A percentile compares a stretch with the other conserved stretches of the same genome.
These are phyloP conservation scores for Blastobotrys aristatus DNA, from an alignment of 1,139 yeast species.

Conservation along the genomic window DNA sequence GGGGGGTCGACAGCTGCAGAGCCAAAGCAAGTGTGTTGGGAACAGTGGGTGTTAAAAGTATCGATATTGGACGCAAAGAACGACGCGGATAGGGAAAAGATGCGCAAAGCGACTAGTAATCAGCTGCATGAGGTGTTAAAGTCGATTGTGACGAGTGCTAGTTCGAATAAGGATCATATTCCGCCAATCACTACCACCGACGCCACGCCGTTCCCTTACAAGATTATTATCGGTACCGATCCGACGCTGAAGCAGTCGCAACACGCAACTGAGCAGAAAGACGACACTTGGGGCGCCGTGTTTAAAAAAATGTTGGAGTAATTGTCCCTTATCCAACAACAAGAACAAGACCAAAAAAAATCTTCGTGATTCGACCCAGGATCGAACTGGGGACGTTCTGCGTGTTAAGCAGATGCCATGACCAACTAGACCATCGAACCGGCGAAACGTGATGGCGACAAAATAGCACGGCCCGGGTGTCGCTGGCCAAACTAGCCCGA, in stretches of 20 bases:
- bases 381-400: conserved; percentile 99
- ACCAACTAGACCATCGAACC: conserved; percentile 97
- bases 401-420: conserved; percentile 99
- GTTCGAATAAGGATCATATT: conserved; percentile 56
- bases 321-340: too few species aligned
- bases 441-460: too few species aligned
- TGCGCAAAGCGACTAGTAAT: conserved; percentile 19
- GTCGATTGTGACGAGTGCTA: conserved; percentile 48
- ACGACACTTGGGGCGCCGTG: conserved; percentile 33
- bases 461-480: too few species aligned
- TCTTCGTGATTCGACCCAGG: conserved; percentile 88
- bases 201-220: conserved; percentile 62
- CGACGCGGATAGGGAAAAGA: conserved; percentile 22
- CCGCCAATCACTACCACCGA: conserved; percentile 72
- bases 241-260: neutral
- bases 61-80: conserved; percentile 29
- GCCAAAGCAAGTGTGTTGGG: conserved; percentile 43
- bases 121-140: conserved; percentile 42
- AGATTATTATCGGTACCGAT: conserved; percentile 32
- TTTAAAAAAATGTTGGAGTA: conserved; percentile 31
- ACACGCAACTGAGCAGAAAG: neutral
- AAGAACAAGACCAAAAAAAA: neutral
- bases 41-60: conserved; percentile 43
- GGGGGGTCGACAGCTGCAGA: conserved; percentile 30
- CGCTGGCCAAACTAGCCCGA: too few species aligned